These are phyloP conservation scores for Metarhizium rileyi DNA, from an alignment of 2,329 filamentous ascomycete species.

Conservation along the genomic window DNA sequence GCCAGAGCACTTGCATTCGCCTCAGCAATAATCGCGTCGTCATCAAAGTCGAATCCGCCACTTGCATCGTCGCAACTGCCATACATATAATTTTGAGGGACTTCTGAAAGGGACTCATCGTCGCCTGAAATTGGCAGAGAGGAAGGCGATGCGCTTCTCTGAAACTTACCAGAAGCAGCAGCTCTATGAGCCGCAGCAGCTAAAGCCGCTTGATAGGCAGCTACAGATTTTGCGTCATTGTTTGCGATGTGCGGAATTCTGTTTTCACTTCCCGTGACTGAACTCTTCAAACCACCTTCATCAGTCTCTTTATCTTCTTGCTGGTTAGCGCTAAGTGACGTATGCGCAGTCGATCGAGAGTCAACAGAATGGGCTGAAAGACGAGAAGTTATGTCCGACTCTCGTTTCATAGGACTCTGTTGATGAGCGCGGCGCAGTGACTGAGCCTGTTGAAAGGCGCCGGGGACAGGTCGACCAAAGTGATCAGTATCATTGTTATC, in stretches of 20 bases:
- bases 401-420: conserved; percentile 24
- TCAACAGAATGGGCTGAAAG: conserved; percentile 33
- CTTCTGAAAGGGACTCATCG: conserved; percentile 3
- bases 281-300: neutral
- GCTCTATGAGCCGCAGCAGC: conserved; percentile 73
- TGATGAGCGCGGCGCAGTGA: conserved; percentile 29
- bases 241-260: conserved; percentile 5
- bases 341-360: conserved; percentile 42
- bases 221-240: conserved; percentile 23
- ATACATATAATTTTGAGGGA: conserved; percentile 11
- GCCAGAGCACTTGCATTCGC: conserved; percentile 91
- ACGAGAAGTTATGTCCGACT: conserved; percentile 37
- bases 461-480: conserved; percentile 50
- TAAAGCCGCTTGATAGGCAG: conserved; percentile 74
- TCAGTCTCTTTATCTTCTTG: neutral
- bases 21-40: conserved; percentile 87
- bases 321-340: conserved; percentile 32
- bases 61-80: conserved; percentile 51
- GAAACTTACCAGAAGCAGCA: conserved; percentile 65
- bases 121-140: conserved; percentile 10
- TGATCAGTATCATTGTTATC: conserved; percentile 56
- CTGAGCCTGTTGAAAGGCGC: conserved; percentile 45
- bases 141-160: conserved; percentile 41
- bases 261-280: neutral
- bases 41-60: conserved; percentile 61